Conservation (phyloP, 73 alveolate genomes). For the Uronychia binucleata region DNA sequence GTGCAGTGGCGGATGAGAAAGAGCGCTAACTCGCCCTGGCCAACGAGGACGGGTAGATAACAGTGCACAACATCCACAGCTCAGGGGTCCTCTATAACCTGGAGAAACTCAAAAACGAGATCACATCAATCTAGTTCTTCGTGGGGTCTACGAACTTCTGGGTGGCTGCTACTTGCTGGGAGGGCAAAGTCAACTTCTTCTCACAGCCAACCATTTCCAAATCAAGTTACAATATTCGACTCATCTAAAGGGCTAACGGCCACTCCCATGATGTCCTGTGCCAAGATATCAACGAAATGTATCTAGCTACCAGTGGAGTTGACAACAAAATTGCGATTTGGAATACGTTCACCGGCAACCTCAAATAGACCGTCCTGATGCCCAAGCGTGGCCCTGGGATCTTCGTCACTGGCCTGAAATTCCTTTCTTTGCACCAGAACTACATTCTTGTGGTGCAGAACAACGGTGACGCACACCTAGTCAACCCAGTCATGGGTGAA, state of each 20-base stretch:
- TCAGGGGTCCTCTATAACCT: slow-evolving; percentile 44
- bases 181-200: slow-evolving; percentile 43
- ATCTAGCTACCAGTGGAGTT: slow-evolving; percentile 55
- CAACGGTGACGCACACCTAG: slow-evolving; percentile 41
- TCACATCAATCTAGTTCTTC: slow-evolving; percentile 32
- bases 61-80: slow-evolving; percentile 46
- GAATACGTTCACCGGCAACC: slow-evolving; percentile 43
- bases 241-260: background rate
- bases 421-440: slow-evolving; percentile 21
- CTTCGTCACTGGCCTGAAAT: slow-evolving; percentile 20
- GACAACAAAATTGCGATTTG: slow-evolving; percentile 43
- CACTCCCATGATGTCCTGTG: slow-evolving; percentile 16
- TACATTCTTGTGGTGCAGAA: slow-evolving; percentile 32
- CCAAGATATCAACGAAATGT: slow-evolving; percentile 31
- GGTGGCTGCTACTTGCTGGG: slow-evolving; percentile 57
- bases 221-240: slow-evolving; percentile 12
- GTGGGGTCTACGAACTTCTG: slow-evolving; percentile 46
- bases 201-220: slow-evolving; percentile 30
- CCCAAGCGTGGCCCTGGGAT: slow-evolving; percentile 40
- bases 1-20: slow-evolving; percentile 42
- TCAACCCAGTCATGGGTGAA: slow-evolving; percentile 37
- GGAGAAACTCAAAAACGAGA: slow-evolving; percentile 31
- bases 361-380: slow-evolving; percentile 8
- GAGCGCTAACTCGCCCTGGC: slow-evolving; percentile 45
- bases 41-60: slow-evolving; percentile 49